phyloP scores from a whole-genome alignment of 2,329 filamentous ascomycete species.

The Colletotrichum tropicicola region DNA sequence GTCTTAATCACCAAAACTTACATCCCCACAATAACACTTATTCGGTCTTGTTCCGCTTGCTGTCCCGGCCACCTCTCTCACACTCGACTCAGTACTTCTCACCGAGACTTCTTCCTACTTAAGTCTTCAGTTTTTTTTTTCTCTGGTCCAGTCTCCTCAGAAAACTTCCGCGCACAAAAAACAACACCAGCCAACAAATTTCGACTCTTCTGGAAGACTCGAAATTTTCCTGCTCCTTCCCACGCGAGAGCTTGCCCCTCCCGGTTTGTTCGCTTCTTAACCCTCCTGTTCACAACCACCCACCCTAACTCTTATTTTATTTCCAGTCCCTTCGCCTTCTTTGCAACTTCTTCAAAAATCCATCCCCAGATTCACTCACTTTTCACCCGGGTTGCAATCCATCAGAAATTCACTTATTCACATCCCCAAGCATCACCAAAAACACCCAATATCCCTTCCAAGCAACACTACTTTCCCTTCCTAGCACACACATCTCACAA shows the following conservation, averaged over 20 bases:
- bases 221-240: conserved; percentile 11
- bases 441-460: neutral
- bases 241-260: neutral
- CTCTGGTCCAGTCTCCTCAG: too few relatives aligned
- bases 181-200: neutral
- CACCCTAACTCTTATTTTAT: conserved; percentile 10
- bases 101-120: neutral
- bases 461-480: neutral
- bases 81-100: neutral
- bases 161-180: neutral
- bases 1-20: conserved; percentile 13
- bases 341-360: neutral
- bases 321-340: neutral
- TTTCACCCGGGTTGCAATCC: neutral
- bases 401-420: neutral
- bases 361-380: neutral
- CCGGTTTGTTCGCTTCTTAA: conserved; percentile 11
- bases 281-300: neutral
- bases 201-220: conserved; percentile 28
- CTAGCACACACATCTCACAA: neutral
- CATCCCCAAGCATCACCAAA: neutral
- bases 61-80: neutral
- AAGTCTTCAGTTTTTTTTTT: neutral
- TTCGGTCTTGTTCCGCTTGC: neutral
- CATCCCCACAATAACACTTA: neutral